Conservation (phyloP, 441 rosid species). For the Populus hybrid region DNA sequence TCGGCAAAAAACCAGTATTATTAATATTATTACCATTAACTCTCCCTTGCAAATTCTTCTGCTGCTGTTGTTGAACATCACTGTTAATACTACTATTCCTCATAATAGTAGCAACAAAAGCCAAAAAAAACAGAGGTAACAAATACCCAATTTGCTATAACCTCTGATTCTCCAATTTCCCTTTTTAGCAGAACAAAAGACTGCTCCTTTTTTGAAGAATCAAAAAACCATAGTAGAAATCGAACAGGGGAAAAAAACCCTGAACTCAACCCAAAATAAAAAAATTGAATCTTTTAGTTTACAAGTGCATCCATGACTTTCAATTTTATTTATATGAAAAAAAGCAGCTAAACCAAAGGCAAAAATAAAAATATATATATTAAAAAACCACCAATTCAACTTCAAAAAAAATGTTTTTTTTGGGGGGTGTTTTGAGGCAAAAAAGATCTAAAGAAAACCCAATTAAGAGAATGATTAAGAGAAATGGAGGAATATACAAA, state of each 20-base stretch:
- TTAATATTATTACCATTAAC: too few species aligned
- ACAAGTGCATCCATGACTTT: neutral
- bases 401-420: neutral
- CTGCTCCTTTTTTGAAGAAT: slow-evolving; percentile 15
- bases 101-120: too few species aligned
- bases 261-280: neutral
- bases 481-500: neutral
- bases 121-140: slow-evolving; percentile 12
- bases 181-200: slow-evolving; percentile 36
- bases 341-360: neutral
- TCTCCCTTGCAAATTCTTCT: too few species aligned
- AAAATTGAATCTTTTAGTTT: too few species aligned
- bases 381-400: neutral
- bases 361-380: too few species aligned
- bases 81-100: too few species aligned
- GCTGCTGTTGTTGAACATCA: too few species aligned
- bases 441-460: neutral
- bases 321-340: neutral
- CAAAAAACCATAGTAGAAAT: neutral
- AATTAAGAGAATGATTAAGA: too few species aligned
- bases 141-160: slow-evolving; percentile 30
- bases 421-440: neutral
- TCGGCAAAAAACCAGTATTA: too few species aligned
- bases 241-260: neutral
- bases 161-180: slow-evolving; percentile 34